These are phyloP conservation scores for Pythium rishiriense DNA, from an alignment of 352 stramenopile genomes.

Conservation along the genomic window DNA sequence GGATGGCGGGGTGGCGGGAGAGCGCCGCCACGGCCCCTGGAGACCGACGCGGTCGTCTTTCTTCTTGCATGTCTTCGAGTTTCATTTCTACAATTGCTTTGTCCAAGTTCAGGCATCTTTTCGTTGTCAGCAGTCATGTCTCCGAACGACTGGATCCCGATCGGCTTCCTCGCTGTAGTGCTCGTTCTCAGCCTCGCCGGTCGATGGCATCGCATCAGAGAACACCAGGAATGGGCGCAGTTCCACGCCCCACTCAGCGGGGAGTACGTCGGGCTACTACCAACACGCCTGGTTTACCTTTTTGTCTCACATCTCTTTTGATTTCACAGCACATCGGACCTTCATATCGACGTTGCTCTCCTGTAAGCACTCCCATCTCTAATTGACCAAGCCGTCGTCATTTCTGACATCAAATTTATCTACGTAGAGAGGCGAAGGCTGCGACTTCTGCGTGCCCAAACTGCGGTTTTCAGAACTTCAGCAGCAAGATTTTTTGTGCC, in stretches of 20 bases:
- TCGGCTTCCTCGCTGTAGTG: background rate
- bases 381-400: too few relatives aligned
- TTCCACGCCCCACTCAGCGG: constrained; percentile 3
- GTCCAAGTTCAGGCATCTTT: background rate
- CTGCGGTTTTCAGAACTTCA: constrained; percentile 9
- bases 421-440: constrained; percentile 1
- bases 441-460: background rate
- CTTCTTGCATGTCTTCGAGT: background rate
- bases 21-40: too few relatives aligned
- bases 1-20: background rate
- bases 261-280: background rate
- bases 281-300: too few relatives aligned
- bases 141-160: constrained; percentile 8
- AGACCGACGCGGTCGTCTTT: background rate
- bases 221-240: constrained; percentile 1
- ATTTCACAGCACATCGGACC: background rate
- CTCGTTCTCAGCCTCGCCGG: background rate
- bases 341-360: background rate
- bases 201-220: background rate
- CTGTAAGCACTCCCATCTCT: too few relatives aligned
- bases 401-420: too few relatives aligned
- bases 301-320: too few relatives aligned
- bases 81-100: background rate
- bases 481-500: background rate
- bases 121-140: background rate